Conservation (phyloP, 495 filamentous ascomycete genomes). For the Talaromyces stipitatus region DNA sequence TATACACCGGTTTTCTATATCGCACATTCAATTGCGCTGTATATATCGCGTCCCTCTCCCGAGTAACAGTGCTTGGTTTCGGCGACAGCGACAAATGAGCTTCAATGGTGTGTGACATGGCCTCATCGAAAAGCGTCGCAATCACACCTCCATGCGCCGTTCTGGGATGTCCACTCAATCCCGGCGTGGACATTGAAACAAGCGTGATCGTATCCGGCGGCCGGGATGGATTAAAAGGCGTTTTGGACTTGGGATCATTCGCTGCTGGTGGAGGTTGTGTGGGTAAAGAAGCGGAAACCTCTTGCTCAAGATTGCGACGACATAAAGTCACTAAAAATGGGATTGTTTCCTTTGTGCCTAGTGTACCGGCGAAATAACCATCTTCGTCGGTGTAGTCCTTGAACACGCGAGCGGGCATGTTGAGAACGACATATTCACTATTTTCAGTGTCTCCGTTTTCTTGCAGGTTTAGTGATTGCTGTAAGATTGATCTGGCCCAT, state of each 20-base stretch:
- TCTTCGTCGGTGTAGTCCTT: conserved; percentile 35
- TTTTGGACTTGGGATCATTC: conserved; percentile 13
- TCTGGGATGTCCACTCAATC: conserved; percentile 30
- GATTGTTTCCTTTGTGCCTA: conserved; percentile 30
- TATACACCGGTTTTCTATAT: conserved; percentile 25
- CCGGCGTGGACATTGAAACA: conserved; percentile 24
- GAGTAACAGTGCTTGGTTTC: neutral
- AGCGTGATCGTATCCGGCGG: conserved; percentile 34
- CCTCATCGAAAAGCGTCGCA: conserved; percentile 65
- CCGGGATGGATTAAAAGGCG: conserved; percentile 14
- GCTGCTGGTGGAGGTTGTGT: conserved; percentile 3
- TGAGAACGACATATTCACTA: conserved; percentile 20
- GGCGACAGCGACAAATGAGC: conserved; percentile 21
- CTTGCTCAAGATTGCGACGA: conserved; percentile 15
- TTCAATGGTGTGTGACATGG: conserved; percentile 32
- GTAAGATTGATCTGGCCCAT: conserved; percentile 1
- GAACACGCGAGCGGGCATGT: conserved; percentile 27
- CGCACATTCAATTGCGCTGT: conserved; percentile 36
- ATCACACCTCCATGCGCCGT: conserved; percentile 45
- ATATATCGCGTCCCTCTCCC: conserved; percentile 14
- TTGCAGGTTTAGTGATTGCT: neutral
- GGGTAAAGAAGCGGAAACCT: conserved; percentile 9
- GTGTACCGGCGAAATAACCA: conserved; percentile 28
- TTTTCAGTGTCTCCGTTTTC: neutral
- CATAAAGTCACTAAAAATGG: conserved; percentile 30